Base-by-base conservation (phyloP, 768 basidiomycete genomes). In the Lactarius indigo region DNA sequence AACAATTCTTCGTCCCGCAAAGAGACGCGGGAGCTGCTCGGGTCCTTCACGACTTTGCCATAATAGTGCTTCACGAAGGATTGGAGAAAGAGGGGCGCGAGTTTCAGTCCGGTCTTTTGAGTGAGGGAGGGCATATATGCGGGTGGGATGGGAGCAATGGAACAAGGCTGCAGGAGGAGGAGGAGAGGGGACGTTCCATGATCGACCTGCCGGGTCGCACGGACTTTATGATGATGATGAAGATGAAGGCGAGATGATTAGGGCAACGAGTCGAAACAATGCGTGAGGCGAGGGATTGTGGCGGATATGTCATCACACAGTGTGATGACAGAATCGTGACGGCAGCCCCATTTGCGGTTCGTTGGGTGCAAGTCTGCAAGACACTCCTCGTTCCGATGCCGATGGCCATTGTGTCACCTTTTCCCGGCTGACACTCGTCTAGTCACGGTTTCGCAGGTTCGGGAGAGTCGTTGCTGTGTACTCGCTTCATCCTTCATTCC, bases 11-110 rank as follows among this genome's bases (percentile, higher is more conserved):
- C 87, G 72, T 87, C 82, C 70, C 85, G 80, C 63, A 91, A 77
- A 52, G 63, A 28, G 30, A 63, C 44, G 20, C 42, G 66, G 2
- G 50, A 31, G 39, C 10, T 26, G 50, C 5, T 56, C 28, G 52
- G 37, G 56, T 64, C 64, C 26, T 57, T 54, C 35, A 59, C 71
- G 58, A 85, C 74, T 12, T 86, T 83, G 50, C 89, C 88, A 59
- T 94, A 84, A 75, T 92, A 96, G 73, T 94, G 93, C 74, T 89
- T 90, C 71, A 93, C 81, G 28, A 94, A 80, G 1, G 89, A 91
- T 69, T 87, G 88, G 20, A 92, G 72, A 41, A 91, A 80, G 60
- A 91, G 75, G 4, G 90, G 90, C 0, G 87, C 90, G 20, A 89
- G 79, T 72, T 80, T 83, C 66, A 90, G 75, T 30, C 87, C 84